A percentile compares a stretch with the other conserved stretches of the same genome.
Conservation (phyloP, 169 alveolate genomes). For the Plasmodium sp. region DNA sequence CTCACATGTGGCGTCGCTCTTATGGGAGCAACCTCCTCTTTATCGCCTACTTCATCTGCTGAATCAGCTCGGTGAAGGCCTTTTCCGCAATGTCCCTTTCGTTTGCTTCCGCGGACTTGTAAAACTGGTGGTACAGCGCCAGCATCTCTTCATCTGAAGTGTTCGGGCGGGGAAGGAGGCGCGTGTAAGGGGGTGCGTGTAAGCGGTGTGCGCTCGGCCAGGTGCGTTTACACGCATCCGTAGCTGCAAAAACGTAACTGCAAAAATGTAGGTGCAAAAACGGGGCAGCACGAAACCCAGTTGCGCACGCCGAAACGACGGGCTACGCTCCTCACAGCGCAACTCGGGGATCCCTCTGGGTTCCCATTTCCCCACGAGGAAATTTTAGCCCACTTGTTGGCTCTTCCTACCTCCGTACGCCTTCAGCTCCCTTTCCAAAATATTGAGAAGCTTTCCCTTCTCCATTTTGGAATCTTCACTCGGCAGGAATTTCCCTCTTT, state of each 20-base stretch:
- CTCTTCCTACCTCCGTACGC: slow-evolving; percentile 53
- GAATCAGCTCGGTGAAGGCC: slow-evolving; percentile 12
- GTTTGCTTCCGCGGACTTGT: slow-evolving; percentile 40
- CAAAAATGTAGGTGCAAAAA: neutral
- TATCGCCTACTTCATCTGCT: slow-evolving; percentile 45
- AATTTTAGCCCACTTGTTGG: neutral
- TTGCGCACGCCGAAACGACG: neutral
- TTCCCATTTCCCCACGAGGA: neutral
- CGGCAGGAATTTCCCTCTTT: neutral
- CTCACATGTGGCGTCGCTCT: neutral
- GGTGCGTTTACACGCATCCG: neutral
- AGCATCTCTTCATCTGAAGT: slow-evolving; percentile 64
- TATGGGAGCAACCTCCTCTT: neutral
- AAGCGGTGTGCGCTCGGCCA: neutral
- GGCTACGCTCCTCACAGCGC: neutral
- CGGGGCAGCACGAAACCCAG: neutral
- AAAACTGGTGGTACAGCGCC: slow-evolving; percentile 35
- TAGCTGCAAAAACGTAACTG: neutral
- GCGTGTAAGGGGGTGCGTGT: neutral
- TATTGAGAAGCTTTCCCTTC: slow-evolving; percentile 24
- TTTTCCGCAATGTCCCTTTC: slow-evolving; percentile 26
- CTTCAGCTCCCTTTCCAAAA: slow-evolving; percentile 60
- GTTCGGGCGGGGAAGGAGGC: neutral
- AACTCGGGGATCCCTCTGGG: neutral
- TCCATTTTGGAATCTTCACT: slow-evolving; percentile 33